Base-by-base conservation (phyloP, 495 filamentous ascomycete genomes). In the Neurospora sp. region DNA sequence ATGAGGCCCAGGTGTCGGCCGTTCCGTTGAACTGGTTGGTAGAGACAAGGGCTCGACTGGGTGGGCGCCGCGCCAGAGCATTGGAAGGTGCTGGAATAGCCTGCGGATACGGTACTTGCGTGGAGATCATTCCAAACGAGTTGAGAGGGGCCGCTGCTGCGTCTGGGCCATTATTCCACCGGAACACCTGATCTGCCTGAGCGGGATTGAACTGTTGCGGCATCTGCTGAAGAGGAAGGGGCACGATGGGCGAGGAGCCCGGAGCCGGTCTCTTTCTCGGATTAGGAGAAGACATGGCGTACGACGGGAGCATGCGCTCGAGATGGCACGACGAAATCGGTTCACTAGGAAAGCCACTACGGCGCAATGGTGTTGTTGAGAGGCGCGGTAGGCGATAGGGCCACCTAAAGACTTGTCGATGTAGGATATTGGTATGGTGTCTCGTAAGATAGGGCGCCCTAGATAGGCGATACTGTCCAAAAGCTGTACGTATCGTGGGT, bases 201-300 rank as follows among this genome's bases (percentile, higher is more conserved):
- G 79, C 83, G 73, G 77, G 78, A 73, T 72, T 81, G 72, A 77
- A 77, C 79, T 86, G 83, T 77, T 87, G 80, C 84, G 86, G 74
- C 80, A 80, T 76, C 81, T 83, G 73, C 54, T 66, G 54, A 37
- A 66, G 23, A 35, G 85, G 85, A 66, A 87, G 81, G 37, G 88
- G 85, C 27, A 85, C 80, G 69, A 86, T 84, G 7, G 92, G 90
- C 2, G 87, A 85, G 46, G 91, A 81, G 76, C 92, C 93, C 62
- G 92, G 90, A 39, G 92, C 91, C 73, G 92, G 86, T 80, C 93
- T 86, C 83, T 95, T 95, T 82, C 91, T 87, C 69, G 88, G 77
- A 73, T 88, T 89, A 38, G 85, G 82, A 69, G 81, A 78, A 80
- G 86, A 82, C 84, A 85, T 85, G 78, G 77, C 79, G 54, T 66